phyloP scores from a whole-genome alignment of 2,329 filamentous ascomycete genomes.

The Neoscytalidium dimidiatum region DNA sequence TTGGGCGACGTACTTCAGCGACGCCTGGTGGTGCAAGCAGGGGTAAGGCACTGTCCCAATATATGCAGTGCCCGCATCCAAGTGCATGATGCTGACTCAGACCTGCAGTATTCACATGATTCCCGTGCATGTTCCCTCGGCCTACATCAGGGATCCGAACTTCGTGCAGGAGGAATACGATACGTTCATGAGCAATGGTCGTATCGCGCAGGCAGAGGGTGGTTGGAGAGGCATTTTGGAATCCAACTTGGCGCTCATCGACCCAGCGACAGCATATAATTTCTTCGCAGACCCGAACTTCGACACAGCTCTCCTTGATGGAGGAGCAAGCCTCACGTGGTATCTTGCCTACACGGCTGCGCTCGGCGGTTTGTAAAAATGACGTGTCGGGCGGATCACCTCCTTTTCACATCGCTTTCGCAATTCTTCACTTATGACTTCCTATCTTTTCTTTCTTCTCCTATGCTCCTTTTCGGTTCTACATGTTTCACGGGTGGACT shows the following conservation, averaged over 20 bases:
- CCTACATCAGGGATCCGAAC: conserved; percentile 65
- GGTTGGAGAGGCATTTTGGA: conserved; percentile 84
- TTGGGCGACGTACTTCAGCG: conserved; percentile 86
- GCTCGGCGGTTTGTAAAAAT: conserved; percentile 24
- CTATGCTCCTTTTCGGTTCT: neutral
- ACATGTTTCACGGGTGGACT: neutral
- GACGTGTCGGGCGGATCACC: neutral
- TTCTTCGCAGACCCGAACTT: conserved; percentile 63
- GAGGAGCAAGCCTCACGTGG: conserved; percentile 63
- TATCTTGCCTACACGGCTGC: conserved; percentile 40
- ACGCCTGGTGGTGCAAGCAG: conserved; percentile 65
- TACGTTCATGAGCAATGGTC: conserved; percentile 69
- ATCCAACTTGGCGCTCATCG: conserved; percentile 76
- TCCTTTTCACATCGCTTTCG: neutral
- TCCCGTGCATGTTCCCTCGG: conserved; percentile 70
- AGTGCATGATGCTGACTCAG: neutral
- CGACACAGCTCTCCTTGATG: conserved; percentile 57
- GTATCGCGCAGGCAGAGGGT: conserved; percentile 64
- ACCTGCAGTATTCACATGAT: conserved; percentile 74
- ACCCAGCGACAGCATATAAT: conserved; percentile 68
- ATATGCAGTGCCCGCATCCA: neutral
- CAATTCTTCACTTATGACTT: neutral
- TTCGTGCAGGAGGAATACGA: conserved; percentile 80
- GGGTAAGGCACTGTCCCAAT: conserved; percentile 29
- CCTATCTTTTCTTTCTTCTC: neutral